phyloP scores from a whole-genome alignment of 108 stramenopile genomes.

The Thalassiosira profunda region DNA sequence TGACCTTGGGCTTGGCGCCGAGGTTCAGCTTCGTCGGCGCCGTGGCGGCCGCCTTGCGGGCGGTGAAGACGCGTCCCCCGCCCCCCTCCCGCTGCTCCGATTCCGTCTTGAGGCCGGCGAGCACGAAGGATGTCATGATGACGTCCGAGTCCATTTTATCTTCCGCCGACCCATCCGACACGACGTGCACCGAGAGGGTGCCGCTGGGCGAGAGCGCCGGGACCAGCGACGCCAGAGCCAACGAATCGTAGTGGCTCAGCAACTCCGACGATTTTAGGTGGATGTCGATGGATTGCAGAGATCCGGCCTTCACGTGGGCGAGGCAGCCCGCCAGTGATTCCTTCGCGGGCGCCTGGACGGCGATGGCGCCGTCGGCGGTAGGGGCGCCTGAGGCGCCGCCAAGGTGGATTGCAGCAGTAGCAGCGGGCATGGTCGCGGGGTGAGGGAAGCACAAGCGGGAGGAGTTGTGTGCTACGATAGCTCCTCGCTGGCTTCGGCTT shows the following conservation, averaged over 20 bases:
- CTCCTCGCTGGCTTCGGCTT: too few relatives aligned
- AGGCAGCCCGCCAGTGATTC: slow-evolving; percentile 31
- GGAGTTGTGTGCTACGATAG: too few relatives aligned
- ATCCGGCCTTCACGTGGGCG: neutral
- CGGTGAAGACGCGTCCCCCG: slow-evolving; percentile 56
- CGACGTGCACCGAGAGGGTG: slow-evolving; percentile 27
- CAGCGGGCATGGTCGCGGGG: neutral
- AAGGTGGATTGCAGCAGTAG: slow-evolving; percentile 25
- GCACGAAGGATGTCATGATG: slow-evolving; percentile 60
- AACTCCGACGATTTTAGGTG: slow-evolving; percentile 21
- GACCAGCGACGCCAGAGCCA: slow-evolving; percentile 42
- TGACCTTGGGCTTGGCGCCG: slow-evolving; percentile 12
- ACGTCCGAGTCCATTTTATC: slow-evolving; percentile 24
- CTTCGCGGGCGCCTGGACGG: slow-evolving; percentile 26
- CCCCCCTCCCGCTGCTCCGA: slow-evolving; percentile 57
- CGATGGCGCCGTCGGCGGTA: slow-evolving; percentile 2
- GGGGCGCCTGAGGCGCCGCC: slow-evolving; percentile 8
- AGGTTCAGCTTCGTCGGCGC: slow-evolving; percentile 34
- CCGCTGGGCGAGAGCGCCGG: slow-evolving; percentile 18
- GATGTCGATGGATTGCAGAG: slow-evolving; percentile 26
- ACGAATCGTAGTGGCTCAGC: slow-evolving; percentile 38
- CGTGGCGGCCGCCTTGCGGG: slow-evolving; percentile 50
- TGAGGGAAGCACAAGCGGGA: too few relatives aligned
- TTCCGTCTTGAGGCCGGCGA: slow-evolving; percentile 65
- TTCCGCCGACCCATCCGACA: neutral